Base-by-base conservation (phyloP, 768 basidiomycete genomes). In the Podaxis sp. region DNA sequence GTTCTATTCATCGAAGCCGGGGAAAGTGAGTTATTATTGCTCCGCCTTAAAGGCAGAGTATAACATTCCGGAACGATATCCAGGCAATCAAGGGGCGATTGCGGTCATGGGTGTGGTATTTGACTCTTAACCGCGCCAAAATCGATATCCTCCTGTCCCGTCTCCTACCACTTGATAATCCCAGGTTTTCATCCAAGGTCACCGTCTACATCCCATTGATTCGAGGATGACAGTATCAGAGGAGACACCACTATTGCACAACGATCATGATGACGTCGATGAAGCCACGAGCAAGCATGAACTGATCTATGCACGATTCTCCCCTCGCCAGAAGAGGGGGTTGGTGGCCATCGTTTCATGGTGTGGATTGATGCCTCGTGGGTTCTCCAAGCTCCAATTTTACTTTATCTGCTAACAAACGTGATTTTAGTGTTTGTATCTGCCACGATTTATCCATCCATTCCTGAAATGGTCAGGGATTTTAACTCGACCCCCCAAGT, bases 391-490 rank as follows among this genome's bases (percentile, higher is more conserved):
- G 86, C 84, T 82, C 63, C 78, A 86, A 69, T 76, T 6, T 85
- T 68, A 74, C 84, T 2, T 84, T 82, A 0, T 79, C 81, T 26
- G 19, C 48, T 40, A 3, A 44, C 46, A 8, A 19, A 33, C 52
- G 28, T 28, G 17, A 11, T 8, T 33, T 33, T 66, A 93, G 91
- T 88, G 33, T 86, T 93, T 63, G 85, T 89, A 0, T 76, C 84
- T 6, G 86, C 84, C 0, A 84, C 84, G 1, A 92, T 93, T 70
- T 80, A 90, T 2, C 91, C 91, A 0, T 85, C 85, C 0, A 88
- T 93, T 54, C 89, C 90, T 0, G 81, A 88, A 58, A 86, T 95
- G 54, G 85, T 90, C 8, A 73, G 71, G 30, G 90, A 94, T 62
- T 73, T 93, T 11, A 49, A 82, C n/a, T 78, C 88, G 0, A 83